phyloP scores from a whole-genome alignment of 192 early-diverging fungal genomes.

The Paraglomus brasilianum region DNA sequence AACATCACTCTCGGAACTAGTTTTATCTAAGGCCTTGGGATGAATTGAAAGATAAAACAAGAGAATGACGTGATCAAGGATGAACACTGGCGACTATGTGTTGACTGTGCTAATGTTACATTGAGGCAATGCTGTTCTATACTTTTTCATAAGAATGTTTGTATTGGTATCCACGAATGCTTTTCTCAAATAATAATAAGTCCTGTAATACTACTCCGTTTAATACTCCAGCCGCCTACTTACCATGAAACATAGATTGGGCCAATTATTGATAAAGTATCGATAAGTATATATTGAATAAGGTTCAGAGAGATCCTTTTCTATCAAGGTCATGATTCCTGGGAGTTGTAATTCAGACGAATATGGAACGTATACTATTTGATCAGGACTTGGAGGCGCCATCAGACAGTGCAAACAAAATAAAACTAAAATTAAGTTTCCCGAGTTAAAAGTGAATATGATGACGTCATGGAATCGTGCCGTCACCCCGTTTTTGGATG shows the following conservation, averaged over 20 bases:
- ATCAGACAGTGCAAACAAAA: neutral
- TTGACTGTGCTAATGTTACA: neutral
- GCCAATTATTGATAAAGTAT: constrained; percentile 93
- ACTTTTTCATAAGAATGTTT: neutral
- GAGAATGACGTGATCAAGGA: neutral
- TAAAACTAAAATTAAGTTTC: too few species aligned
- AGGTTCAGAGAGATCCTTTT: constrained; percentile 94
- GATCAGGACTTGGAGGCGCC: neutral
- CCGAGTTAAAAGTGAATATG: too few species aligned
- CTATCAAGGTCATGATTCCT: constrained; percentile 77
- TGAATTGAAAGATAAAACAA: neutral
- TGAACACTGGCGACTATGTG: neutral
- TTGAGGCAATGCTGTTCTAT: neutral
- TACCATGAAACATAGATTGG: constrained; percentile 82
- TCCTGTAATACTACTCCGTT: too few species aligned
- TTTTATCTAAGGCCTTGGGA: constrained; percentile 44
- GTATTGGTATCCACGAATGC: neutral
- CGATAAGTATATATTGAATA: constrained; percentile 98
- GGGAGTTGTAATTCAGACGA: constrained; percentile 74
- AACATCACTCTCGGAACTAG: constrained; percentile 47
- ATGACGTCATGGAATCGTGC: too few species aligned
- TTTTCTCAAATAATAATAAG: too few species aligned
- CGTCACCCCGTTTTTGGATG: too few species aligned
- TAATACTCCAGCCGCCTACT: neutral
- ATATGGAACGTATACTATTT: constrained; percentile 61